These are phyloP conservation scores for Arthrobotrys iridis DNA, from an alignment of 2,329 filamentous ascomycete genomes.

Conservation along the genomic window DNA sequence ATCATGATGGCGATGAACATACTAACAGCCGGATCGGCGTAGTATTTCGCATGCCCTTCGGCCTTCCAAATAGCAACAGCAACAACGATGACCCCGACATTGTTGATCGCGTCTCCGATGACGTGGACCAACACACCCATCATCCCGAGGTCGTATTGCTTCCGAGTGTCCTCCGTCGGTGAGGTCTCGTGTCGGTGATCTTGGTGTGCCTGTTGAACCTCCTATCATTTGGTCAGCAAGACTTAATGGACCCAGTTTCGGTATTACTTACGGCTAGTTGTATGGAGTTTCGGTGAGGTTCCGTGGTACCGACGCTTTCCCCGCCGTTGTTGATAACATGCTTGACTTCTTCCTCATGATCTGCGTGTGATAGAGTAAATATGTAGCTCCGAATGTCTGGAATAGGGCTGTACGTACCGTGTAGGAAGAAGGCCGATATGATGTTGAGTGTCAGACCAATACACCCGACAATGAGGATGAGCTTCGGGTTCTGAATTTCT, in stretches of 20 bases:
- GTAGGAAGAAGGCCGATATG: slow-evolving; percentile 72
- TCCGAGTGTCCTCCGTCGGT: slow-evolving; percentile 57
- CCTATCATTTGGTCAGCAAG: neutral
- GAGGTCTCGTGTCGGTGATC: slow-evolving; percentile 66
- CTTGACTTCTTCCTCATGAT: slow-evolving; percentile 62
- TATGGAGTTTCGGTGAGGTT: slow-evolving; percentile 12
- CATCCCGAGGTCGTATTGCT: slow-evolving; percentile 73
- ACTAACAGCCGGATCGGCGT: slow-evolving; percentile 76
- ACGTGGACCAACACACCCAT: slow-evolving; percentile 77
- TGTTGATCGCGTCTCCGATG: slow-evolving; percentile 77
- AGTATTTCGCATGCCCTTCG: slow-evolving; percentile 70
- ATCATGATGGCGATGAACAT: slow-evolving; percentile 79
- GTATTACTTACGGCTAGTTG: slow-evolving; percentile 14
- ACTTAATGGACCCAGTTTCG: neutral
- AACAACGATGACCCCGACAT: slow-evolving; percentile 77
- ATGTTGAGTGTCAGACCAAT: slow-evolving; percentile 75
- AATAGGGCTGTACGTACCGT: slow-evolving; percentile 65
- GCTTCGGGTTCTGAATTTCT: slow-evolving; percentile 73
- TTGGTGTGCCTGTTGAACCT: slow-evolving; percentile 62
- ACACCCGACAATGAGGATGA: slow-evolving; percentile 76
- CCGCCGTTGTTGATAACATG: slow-evolving; percentile 39
- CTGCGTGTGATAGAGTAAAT: slow-evolving; percentile 47
- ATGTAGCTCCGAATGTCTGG: slow-evolving; percentile 6
- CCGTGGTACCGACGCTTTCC: slow-evolving; percentile 31
- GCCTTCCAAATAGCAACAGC: slow-evolving; percentile 76